These are phyloP conservation scores for Diaporthe eres DNA, from an alignment of 2,329 filamentous ascomycete species.

Conservation along the genomic window DNA sequence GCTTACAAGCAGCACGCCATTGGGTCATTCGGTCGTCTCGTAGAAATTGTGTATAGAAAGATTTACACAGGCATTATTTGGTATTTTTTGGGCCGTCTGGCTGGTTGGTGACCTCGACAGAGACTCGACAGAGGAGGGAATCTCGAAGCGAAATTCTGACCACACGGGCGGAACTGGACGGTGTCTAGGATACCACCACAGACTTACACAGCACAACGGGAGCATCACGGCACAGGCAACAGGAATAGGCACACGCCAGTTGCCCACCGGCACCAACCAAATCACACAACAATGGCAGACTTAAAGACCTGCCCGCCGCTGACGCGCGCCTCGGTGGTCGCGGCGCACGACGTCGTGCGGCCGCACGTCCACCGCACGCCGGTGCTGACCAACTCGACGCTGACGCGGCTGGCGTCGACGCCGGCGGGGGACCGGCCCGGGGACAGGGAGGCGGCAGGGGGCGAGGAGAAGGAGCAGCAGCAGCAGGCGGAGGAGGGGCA, in stretches of 20 bases:
- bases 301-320: slow-evolving; percentile 72
- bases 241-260: no score
- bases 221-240: not conserved
- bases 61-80: not conserved
- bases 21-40: no score
- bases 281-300: slow-evolving; percentile 63
- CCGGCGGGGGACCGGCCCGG: slow-evolving; percentile 65
- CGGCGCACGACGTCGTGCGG: slow-evolving; percentile 80
- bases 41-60: not conserved
- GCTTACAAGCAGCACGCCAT: not conserved
- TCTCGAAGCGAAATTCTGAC: not conserved
- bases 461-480: not conserved
- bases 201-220: not conserved
- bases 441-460: slow-evolving; percentile 69
- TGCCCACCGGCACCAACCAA: not conserved
- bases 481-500: no score
- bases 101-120: no score
- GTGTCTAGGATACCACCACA: not conserved
- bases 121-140: no score
- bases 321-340: slow-evolving; percentile 78
- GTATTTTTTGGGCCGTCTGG: not conserved
- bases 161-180: not conserved
- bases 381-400: slow-evolving; percentile 82
- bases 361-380: slow-evolving; percentile 87
- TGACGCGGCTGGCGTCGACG: slow-evolving; percentile 81